Conservation (phyloP, 768 basidiomycete species). For the Rickenella mellea region DNA sequence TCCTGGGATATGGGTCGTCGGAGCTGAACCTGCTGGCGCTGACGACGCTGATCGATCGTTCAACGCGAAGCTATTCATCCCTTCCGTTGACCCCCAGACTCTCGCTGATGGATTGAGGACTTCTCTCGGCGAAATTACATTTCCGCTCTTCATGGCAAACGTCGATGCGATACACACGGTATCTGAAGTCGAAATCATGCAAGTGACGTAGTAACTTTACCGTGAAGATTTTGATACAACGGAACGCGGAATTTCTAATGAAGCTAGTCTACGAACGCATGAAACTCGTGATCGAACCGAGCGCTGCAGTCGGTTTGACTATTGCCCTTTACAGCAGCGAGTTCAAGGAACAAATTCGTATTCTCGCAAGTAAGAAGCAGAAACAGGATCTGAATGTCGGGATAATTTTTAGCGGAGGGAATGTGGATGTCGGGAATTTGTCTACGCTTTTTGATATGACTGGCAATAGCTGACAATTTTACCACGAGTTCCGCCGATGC, state of each 20-base stretch:
- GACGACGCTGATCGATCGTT: slow-evolving; percentile 26
- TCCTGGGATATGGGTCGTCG: slow-evolving; percentile 22
- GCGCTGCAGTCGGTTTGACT: slow-evolving; percentile 26
- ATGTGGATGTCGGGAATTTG: slow-evolving; percentile 21
- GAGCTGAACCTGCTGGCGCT: slow-evolving; percentile 28
- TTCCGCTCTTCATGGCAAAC: slow-evolving; percentile 23
- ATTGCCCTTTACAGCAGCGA: slow-evolving; percentile 23
- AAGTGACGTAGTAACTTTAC: not conserved
- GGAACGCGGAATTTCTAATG: slow-evolving; percentile 19
- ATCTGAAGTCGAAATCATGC: slow-evolving; percentile 20
- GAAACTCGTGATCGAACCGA: slow-evolving; percentile 30
- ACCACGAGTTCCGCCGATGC: too few relatives aligned
- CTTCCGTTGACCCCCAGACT: slow-evolving; percentile 22
- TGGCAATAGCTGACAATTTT: too few relatives aligned
- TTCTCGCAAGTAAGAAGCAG: not conserved
- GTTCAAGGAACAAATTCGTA: slow-evolving; percentile 6
- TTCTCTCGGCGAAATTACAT: slow-evolving; percentile 25
- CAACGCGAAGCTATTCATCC: slow-evolving; percentile 17
- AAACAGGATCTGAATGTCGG: slow-evolving; percentile 20
- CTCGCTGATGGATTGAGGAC: slow-evolving; percentile 29
- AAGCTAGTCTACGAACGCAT: slow-evolving; percentile 26
- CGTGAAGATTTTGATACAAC: too few relatives aligned
- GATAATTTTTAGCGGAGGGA: slow-evolving; percentile 29
- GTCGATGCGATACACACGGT: slow-evolving; percentile 26
- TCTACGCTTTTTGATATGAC: not conserved